Base-by-base conservation (phyloP, 1,284 basidiomycete genomes). In the Uromyces viciae-fabae region DNA sequence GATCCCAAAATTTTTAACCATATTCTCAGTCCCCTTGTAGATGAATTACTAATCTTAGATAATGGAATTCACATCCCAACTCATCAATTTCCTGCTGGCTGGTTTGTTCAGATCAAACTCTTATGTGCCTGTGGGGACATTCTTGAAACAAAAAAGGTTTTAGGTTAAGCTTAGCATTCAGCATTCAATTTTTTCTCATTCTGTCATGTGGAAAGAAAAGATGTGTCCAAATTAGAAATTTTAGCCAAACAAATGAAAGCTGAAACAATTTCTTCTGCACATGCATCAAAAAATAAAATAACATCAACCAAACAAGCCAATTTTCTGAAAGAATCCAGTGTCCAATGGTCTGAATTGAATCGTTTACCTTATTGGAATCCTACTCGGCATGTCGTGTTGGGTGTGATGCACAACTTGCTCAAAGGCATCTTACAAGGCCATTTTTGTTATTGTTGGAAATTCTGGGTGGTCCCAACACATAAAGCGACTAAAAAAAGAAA, bases 351-450 rank as follows among this genome's bases (percentile, higher is more conserved):
- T 22, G 58, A 75, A 46, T 43, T 75, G 42, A 75, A 62, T 36
- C 42, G 58, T 17, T 43, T 75, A 15, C 3, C 36, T 31, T 75
- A 75, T 46, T 62, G 74, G 60, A 58, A 75, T 36, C 74, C 74
- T 1, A 49, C 22, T 25, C 36, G 31, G 22, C 74, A 75, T 14
- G 28, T 64, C 19, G 56, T 49, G 8, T 36, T 75, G 17, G 74
- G 74, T 3, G 36, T 75, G n/a, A 75, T 75, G 56, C 58, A 75
- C n/a, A 75, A 75, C 31, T 75, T 54, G 54, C 58, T 75, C 46
- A 58, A 75, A 46, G 74, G 54, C 0, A 28, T 75, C n/a, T 33
- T 75, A 5, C 74, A 75, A 11, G 31, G 28, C 9, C 54, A 75
- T 28, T 75, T 43, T 46, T 40, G 58, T 14, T 64, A 43, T 46